Percentiles rank a stretch among this genome's conserved stretches.
phyloP scores from a whole-genome alignment of 345 rosid species.

The Gynandropsis gynandra region DNA sequence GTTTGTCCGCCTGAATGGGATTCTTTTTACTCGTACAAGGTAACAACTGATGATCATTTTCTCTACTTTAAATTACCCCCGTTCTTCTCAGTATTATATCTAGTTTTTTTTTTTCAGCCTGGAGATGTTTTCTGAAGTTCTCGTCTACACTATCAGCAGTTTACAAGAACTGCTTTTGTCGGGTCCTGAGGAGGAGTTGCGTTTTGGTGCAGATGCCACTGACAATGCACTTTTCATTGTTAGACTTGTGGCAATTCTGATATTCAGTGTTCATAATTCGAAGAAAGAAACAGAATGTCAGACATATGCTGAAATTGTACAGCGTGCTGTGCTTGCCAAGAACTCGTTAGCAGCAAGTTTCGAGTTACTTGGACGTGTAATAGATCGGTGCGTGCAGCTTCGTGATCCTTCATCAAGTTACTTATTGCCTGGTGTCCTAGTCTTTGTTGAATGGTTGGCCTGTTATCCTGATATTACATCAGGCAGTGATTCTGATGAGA shows the following conservation, averaged over 20 bases:
- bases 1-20: constrained; percentile 84
- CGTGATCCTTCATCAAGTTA: constrained; percentile 70
- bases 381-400: constrained; percentile 58
- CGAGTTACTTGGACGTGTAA: constrained; percentile 54
- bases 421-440: constrained; percentile 69
- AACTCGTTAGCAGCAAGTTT: constrained; percentile 76
- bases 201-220: constrained; percentile 57
- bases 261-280: constrained; percentile 65
- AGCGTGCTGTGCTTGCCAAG: constrained; percentile 76
- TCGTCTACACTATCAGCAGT: constrained; percentile 49
- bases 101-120: constrained; percentile 39
- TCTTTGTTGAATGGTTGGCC: constrained; percentile 92
- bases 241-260: constrained; percentile 60
- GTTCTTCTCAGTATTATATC: constrained; percentile 3
- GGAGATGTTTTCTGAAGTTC: constrained; percentile 86
- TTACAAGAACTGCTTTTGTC: constrained; percentile 60
- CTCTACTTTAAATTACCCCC: constrained; percentile 8
- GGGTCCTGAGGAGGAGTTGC: constrained; percentile 50
- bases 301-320: constrained; percentile 86
- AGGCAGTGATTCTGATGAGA: constrained; percentile 62
- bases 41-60: constrained; percentile 19
- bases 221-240: constrained; percentile 68
- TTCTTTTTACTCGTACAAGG: constrained; percentile 96
- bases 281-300: constrained; percentile 74
- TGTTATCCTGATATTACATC: constrained; percentile 70